Base-by-base conservation (phyloP, 2,329 filamentous ascomycete genomes). In the Sphaerulina vaccinii region DNA sequence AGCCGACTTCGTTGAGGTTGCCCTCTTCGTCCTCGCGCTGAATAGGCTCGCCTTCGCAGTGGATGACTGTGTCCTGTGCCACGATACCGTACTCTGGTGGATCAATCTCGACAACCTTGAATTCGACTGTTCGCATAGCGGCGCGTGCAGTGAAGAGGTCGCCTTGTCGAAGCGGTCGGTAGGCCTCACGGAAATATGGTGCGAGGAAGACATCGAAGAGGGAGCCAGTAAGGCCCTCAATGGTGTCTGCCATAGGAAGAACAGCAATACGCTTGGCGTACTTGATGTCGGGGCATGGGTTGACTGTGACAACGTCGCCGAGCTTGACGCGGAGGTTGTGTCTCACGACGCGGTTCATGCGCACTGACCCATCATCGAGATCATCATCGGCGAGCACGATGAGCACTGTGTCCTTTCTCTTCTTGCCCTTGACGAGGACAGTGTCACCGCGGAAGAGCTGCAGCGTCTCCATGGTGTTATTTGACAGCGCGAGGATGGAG, bases 211-310 rank as follows among this genome's bases (percentile, higher is more conserved):
- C 93, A 69, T 99, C 93, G 76, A 99, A 99, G 59, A 99, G 84
- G 38, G 92, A 97, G 66, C 93, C 93, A 57, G 95, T 97, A 56
- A 99, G 83, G 68, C 95, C 93, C 79, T 99, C 93, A 66, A 99
- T 86, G 61, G 95, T 97, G 73, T 99, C 93, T 71, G 93, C 91
- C 67, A 99, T 97, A 57, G 93, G 93, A 40, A 99, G 87, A 55
- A 99, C 93, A 57, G 93, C 93, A 71, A 99, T 96, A 68, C 93
- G 90, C 83, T 99, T 99, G 75, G 95, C 93, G 73, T 99, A 99
- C 96, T 99, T 99, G 80, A 99, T 99, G 73, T 99, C 93, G 15
- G 93, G 92, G 79, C 93, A 99, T 49, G 95, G 85, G 76, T 97
- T 90, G 60, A 99, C 90, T 56, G 91, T 96, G 75, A 99, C 87